These are phyloP conservation scores for Coemansia umbellata DNA, from an alignment of 192 early-diverging fungal genomes.

Conservation along the genomic window DNA sequence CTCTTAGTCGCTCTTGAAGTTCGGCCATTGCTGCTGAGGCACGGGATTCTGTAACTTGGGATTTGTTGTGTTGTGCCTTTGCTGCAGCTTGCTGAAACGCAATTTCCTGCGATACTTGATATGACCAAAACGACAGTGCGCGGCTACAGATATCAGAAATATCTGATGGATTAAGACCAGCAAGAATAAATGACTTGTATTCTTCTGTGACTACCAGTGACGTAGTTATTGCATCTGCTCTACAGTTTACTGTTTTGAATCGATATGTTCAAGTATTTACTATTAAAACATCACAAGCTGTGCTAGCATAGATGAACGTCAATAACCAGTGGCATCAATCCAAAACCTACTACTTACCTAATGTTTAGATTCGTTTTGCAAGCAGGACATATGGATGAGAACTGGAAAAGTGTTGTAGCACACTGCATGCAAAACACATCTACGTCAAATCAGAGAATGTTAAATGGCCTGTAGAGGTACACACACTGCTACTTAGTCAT, in stretches of 20 bases:
- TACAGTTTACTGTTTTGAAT: too few relatives aligned
- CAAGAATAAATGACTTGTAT: slow-evolving; percentile 64
- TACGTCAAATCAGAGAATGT: background rate
- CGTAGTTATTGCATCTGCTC: slow-evolving; percentile 53
- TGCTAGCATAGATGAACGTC: too few relatives aligned
- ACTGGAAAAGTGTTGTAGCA: slow-evolving; percentile 51
- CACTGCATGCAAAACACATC: slow-evolving; percentile 57
- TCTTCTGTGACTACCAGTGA: slow-evolving; percentile 60
- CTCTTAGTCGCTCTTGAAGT: slow-evolving; percentile 8
- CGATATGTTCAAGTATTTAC: too few relatives aligned
- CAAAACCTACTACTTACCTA: slow-evolving; percentile 37
- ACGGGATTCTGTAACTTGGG: slow-evolving; percentile 26
- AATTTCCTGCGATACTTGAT: slow-evolving; percentile 61
- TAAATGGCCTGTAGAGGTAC: too few relatives aligned
- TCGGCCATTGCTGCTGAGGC: slow-evolving; percentile 9
- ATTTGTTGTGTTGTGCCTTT: slow-evolving; percentile 35
- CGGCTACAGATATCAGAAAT: slow-evolving; percentile 65
- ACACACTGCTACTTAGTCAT: too few relatives aligned
- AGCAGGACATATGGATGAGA: slow-evolving; percentile 58
- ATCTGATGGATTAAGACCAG: slow-evolving; percentile 59
- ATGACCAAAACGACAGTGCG: slow-evolving; percentile 62
- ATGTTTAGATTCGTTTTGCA: slow-evolving; percentile 54
- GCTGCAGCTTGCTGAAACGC: slow-evolving; percentile 29
- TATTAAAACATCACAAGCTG: too few relatives aligned
- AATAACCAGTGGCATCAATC: too few relatives aligned